Base-by-base conservation (phyloP, 1,284 basidiomycete species). In the Phellinidium pouzarii region DNA sequence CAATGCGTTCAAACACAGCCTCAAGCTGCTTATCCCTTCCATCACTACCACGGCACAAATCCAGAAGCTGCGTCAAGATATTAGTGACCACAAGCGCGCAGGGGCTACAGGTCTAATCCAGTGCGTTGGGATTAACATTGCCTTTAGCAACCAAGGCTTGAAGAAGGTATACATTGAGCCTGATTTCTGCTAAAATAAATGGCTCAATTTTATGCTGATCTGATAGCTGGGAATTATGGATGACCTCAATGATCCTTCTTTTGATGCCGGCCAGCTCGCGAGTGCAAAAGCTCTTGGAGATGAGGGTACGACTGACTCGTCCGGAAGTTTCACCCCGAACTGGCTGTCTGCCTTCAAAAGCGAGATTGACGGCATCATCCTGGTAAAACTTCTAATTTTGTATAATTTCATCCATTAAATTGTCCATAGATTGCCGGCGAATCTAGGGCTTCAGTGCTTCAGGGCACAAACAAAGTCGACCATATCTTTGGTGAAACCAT, bases 311-410 rank as follows among this genome's bases (percentile, higher is more conserved):
- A 47, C 14, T 7, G 45, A 44, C 27, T 22, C 29, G 9, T 26
- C 27, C 29, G 50, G 50, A 12, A 48, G 37, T 9, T 61, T 64
- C 55, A 60, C 53, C 7, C 61, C 59, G 8, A 58, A 64, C 37
- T 70, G 71, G 71, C 59, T 67, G 19, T 48, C 62, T 6, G 65
- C 57, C 1, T 72, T 72, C 59, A 65, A 65, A 53, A 62, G 60
- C 1, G 61, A 54, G 20, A 64, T 72, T 41, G 65, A 73, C 48
- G 70, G 70, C n/a, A 61, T 71, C n/a, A 57, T 71, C 38, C 58
- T 71, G 17, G 60, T 58, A 26, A 42, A 44, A 48, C 40, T 14
- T 20, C n/a, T 8, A 41, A 7, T 17, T n/a, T 9, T 17, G 14
- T 8, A 9, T 44, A 2, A 22, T 14, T 47, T 17, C 31, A 20